Conservation (phyloP, 23 red algal species). For the Agarophyton chilense region DNA sequence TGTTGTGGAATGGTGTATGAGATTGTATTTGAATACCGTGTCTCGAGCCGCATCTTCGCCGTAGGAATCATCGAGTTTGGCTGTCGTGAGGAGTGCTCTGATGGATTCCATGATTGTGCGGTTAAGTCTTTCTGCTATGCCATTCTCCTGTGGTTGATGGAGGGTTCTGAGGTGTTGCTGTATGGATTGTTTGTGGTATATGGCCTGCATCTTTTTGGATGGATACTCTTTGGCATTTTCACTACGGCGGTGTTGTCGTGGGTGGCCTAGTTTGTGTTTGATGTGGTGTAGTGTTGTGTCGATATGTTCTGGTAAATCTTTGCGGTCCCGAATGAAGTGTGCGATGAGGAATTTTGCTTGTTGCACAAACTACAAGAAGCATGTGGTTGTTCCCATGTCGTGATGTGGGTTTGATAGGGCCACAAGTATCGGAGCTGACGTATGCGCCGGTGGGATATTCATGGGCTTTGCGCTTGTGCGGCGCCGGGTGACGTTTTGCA, state of each 20-base stretch:
- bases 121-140: constrained; percentile 4
- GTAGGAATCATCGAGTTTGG: not conserved
- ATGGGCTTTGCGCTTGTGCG: no score
- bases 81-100: not conserved
- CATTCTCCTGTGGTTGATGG: constrained; percentile 12
- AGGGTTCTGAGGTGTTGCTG: not conserved
- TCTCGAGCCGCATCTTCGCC: no score
- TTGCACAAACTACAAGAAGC: no score
- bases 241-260: not conserved
- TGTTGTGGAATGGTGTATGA: not conserved
- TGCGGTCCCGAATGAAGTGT: not conserved
- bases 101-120: not conserved
- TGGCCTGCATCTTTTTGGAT: no score
- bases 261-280: not conserved
- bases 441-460: no score
- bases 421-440: no score
- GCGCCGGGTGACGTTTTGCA: not conserved
- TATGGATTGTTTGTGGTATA: not conserved
- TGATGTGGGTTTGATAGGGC: no score
- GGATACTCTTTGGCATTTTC: constrained; percentile 8
- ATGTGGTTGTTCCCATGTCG: no score
- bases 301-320: not conserved
- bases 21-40: no score
- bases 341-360: not conserved
- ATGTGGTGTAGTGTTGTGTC: not conserved